Evolutionary conservation across 495 filamentous ascomycete species (phyloP).

Genomic region (Aspergillus bridgeri): DNA sequence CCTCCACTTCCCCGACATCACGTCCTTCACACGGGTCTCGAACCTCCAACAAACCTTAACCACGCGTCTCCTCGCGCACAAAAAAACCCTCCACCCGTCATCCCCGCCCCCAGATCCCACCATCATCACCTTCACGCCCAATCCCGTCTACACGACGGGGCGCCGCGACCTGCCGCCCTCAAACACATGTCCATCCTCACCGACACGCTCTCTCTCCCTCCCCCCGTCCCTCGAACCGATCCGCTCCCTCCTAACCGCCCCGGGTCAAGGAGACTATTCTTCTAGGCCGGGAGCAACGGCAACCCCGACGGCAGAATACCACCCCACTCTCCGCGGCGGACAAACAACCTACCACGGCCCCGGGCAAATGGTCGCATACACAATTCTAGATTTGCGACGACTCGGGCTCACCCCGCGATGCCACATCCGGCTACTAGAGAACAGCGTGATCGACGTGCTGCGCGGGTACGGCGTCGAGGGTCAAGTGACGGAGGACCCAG

Average conservation of each 20-base stretch:
- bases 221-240: constrained; percentile 39
- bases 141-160: constrained; percentile 86
- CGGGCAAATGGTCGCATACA: constrained; percentile 86
- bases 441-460: constrained; percentile 64
- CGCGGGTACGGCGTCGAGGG: constrained; percentile 51
- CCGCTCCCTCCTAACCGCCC: constrained; percentile 28
- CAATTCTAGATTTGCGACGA: constrained; percentile 70
- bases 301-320: constrained; percentile 54
- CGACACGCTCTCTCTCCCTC: constrained; percentile 32
- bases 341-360: constrained; percentile 95
- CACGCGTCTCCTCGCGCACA: constrained; percentile 42
- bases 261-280: too few relatives aligned
- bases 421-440: constrained; percentile 74
- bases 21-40: constrained; percentile 46
- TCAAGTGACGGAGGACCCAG: constrained; percentile 68
- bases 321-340: constrained; percentile 74
- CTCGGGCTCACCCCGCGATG: constrained; percentile 54
- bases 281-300: constrained; percentile 24
- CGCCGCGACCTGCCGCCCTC: constrained; percentile 70
- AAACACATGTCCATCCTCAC: constrained; percentile 33
- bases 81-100: constrained; percentile 32
- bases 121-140: constrained; percentile 78
- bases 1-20: constrained; percentile 62
- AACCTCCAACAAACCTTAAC: constrained; percentile 49
- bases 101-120: constrained; percentile 59